Percentiles rank a stretch among this genome's conserved stretches.
Conservation (phyloP, 2,329 filamentous ascomycete genomes). For the Diplodia corticola region DNA sequence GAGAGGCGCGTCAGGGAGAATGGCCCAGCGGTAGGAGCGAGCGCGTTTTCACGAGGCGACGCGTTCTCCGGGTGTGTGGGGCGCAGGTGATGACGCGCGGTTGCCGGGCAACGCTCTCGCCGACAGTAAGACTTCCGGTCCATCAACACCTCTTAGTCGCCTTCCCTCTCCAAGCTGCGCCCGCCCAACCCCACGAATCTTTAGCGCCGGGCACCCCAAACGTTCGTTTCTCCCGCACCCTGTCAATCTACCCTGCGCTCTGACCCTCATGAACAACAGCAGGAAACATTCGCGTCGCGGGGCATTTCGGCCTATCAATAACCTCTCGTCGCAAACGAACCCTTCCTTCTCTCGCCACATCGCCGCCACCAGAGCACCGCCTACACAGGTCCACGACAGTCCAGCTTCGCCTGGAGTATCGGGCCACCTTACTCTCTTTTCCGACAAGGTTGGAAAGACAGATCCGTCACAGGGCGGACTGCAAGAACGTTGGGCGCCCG, state of each 20-base stretch:
- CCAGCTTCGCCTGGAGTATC: neutral
- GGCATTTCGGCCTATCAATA: constrained; percentile 37
- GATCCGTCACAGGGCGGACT: neutral
- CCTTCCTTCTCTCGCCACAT: constrained; percentile 30
- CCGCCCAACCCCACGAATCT: neutral
- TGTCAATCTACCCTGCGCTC: neutral
- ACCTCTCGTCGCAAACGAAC: constrained; percentile 35
- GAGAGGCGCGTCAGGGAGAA: neutral
- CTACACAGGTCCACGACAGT: neutral
- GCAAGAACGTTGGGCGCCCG: neutral
- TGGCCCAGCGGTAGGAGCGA: neutral
- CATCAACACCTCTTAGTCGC: constrained; percentile 7
- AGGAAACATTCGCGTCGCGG: constrained; percentile 29
- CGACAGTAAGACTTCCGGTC: neutral
- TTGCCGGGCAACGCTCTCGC: constrained; percentile 8
- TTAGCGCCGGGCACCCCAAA: constrained; percentile 16
- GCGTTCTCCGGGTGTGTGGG: neutral
- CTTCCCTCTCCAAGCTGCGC: neutral
- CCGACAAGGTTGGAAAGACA: neutral
- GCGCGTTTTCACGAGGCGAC: neutral
- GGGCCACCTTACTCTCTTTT: too few species aligned
- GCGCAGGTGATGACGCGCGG: neutral
- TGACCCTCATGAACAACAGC: constrained; percentile 10
- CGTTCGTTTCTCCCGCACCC: neutral
- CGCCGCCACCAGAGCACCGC: neutral